Conservation (phyloP, 2,329 filamentous ascomycete genomes). For the Apiospora pterosperma region DNA sequence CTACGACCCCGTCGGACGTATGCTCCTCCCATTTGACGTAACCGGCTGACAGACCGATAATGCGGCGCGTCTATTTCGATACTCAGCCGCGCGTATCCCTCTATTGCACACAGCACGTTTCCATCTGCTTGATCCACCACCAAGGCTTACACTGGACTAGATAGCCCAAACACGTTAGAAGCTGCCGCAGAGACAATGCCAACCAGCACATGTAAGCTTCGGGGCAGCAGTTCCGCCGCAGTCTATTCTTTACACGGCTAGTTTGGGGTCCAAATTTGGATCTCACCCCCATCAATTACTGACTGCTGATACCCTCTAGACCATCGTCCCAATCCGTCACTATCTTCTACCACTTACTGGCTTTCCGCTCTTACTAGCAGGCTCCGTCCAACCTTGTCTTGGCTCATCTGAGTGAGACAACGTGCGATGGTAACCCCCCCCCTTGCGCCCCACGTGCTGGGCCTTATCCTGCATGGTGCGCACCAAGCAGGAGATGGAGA, state of each 20-base stretch:
- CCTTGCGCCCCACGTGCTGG: background rate
- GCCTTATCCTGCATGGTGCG: background rate
- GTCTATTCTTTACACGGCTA: background rate
- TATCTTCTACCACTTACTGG: background rate
- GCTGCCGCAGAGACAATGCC: background rate
- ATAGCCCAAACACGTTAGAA: background rate
- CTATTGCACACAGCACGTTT: too few species aligned
- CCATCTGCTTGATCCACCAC: background rate
- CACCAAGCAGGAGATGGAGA: background rate
- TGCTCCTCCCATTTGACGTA: background rate
- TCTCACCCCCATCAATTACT: slow-evolving; percentile 8
- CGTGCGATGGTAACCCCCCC: background rate
- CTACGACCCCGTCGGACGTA: background rate
- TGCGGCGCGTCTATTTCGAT: background rate
- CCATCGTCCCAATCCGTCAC: background rate
- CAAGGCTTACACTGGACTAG: background rate
- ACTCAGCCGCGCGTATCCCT: background rate
- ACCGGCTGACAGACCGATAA: background rate
- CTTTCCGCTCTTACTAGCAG: background rate
- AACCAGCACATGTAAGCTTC: background rate
- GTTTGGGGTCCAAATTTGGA: slow-evolving; percentile 12
- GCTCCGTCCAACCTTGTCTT: background rate
- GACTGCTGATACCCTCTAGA: background rate
- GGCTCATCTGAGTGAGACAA: background rate
- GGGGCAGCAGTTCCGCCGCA: background rate